These are phyloP conservation scores for Paecilomyces sp. DNA, from an alignment of 2,329 filamentous ascomycete genomes.

Conservation along the genomic window DNA sequence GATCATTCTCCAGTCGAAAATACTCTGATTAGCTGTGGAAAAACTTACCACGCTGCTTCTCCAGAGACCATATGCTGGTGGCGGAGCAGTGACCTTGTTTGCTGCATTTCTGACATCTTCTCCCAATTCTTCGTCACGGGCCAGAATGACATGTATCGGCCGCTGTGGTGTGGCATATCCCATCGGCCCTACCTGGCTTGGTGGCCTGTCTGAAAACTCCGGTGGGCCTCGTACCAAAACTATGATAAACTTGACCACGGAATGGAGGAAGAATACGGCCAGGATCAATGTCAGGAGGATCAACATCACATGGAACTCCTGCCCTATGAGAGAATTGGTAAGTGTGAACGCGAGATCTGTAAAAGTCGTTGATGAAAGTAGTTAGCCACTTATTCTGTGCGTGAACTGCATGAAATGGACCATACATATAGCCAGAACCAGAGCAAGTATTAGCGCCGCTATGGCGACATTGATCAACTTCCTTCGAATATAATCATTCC, in stretches of 20 bases:
- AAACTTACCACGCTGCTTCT: constrained; percentile 68
- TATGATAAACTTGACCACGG: constrained; percentile 66
- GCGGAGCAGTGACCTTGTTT: constrained; percentile 50
- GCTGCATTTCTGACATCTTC: constrained; percentile 37
- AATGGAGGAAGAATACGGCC: constrained; percentile 74
- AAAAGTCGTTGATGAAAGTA: background rate
- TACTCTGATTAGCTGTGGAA: background rate
- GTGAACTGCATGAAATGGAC: constrained; percentile 10
- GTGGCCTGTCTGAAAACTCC: constrained; percentile 30
- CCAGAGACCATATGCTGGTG: constrained; percentile 83
- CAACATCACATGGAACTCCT: constrained; percentile 72
- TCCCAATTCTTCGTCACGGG: constrained; percentile 64
- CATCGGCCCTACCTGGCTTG: constrained; percentile 47
- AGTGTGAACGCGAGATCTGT: constrained; percentile 67
- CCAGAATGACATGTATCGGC: constrained; percentile 71
- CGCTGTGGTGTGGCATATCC: constrained; percentile 63
- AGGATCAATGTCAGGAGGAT: constrained; percentile 69
- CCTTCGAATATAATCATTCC: constrained; percentile 39
- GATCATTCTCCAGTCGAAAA: constrained; percentile 1
- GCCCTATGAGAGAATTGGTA: constrained; percentile 54
- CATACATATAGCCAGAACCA: constrained; percentile 51
- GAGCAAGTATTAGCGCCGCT: background rate
- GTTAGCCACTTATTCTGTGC: constrained; percentile 1
- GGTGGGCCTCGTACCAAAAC: constrained; percentile 44
- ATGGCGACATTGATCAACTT: constrained; percentile 57